A percentile compares a stretch with the other conserved stretches of the same genome.
phyloP scores from a whole-genome alignment of 179 eudicot species.

The Spergularia azorica region DNA sequence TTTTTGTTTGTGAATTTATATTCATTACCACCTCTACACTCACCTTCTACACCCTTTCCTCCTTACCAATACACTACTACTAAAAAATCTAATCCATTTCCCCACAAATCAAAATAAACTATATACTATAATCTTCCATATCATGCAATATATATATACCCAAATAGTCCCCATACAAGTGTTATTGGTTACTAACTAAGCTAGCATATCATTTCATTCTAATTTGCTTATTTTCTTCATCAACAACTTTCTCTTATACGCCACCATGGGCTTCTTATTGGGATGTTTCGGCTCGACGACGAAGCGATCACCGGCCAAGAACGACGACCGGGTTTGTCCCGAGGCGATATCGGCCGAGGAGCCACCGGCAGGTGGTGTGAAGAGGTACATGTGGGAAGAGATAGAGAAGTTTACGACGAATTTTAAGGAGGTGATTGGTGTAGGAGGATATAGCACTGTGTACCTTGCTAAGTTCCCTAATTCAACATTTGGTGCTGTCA shows the following conservation, averaged over 20 bases:
- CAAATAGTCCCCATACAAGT: conserved; percentile 13
- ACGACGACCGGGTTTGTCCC: conserved; percentile 22
- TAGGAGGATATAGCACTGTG: conserved; percentile 52
- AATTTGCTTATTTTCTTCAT: not conserved
- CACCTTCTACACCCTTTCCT: conserved; percentile 36
- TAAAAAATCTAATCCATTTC: conserved; percentile 18
- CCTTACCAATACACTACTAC: conserved; percentile 6
- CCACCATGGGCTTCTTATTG: conserved; percentile 32
- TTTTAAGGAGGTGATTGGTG: conserved; percentile 46
- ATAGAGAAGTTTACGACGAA: conserved; percentile 37
- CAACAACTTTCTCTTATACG: not conserved
- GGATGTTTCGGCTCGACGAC: conserved; percentile 28
- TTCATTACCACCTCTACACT: conserved; percentile 24
- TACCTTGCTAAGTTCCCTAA: conserved; percentile 42
- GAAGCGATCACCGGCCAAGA: conserved; percentile 4
- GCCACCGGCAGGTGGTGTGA: conserved; percentile 22
- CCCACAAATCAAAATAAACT: conserved; percentile 24
- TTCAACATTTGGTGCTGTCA: conserved; percentile 42
- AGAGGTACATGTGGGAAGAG: conserved; percentile 46
- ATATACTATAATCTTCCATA: not conserved
- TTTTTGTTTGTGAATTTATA: conserved; percentile 18
- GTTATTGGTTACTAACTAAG: not conserved
- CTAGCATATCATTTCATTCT: not conserved
- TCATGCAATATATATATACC: conserved; percentile 12
- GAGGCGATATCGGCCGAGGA: conserved; percentile 16